Percentiles rank a stretch among this genome's conserved stretches.
Evolutionary conservation across 768 basidiomycete species (phyloP).

Genomic region (Tubosaeta sp.): DNA sequence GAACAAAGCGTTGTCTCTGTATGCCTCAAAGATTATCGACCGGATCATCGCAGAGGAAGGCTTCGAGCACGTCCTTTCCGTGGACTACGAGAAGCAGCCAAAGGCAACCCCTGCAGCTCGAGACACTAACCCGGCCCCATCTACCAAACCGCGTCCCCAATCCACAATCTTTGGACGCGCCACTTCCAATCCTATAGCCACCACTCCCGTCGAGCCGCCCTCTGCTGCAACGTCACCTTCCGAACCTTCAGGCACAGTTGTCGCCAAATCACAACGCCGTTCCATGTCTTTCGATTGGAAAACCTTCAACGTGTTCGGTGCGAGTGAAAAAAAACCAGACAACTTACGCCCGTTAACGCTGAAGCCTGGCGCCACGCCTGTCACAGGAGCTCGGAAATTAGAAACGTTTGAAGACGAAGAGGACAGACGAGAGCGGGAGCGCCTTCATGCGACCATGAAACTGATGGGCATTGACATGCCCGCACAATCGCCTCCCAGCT

Average conservation of each 20-base stretch:
- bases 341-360: constrained; percentile 68
- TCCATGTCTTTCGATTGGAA: constrained; percentile 87
- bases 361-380: constrained; percentile 54
- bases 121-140: constrained; percentile 9
- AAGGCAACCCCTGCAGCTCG: constrained; percentile 39
- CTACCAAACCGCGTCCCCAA: constrained; percentile 55
- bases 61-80: constrained; percentile 95
- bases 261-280: constrained; percentile 53
- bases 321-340: constrained; percentile 61
- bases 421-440: constrained; percentile 80
- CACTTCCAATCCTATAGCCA: constrained; percentile 36
- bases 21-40: constrained; percentile 97
- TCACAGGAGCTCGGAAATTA: constrained; percentile 68
- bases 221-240: constrained; percentile 18
- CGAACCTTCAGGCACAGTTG: constrained; percentile 22
- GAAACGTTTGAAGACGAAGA: constrained; percentile 93
- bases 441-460: constrained; percentile 88
- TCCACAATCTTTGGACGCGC: constrained; percentile 48
- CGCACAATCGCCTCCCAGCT: constrained; percentile 35
- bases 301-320: constrained; percentile 62
- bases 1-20: constrained; percentile 91
- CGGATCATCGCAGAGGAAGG: constrained; percentile 95
- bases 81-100: constrained; percentile 71
- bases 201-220: constrained; percentile 26
- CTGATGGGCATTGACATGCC: constrained; percentile 86